These are phyloP conservation scores for Didymella pinodella DNA, from an alignment of 2,329 filamentous ascomycete species.

Conservation along the genomic window DNA sequence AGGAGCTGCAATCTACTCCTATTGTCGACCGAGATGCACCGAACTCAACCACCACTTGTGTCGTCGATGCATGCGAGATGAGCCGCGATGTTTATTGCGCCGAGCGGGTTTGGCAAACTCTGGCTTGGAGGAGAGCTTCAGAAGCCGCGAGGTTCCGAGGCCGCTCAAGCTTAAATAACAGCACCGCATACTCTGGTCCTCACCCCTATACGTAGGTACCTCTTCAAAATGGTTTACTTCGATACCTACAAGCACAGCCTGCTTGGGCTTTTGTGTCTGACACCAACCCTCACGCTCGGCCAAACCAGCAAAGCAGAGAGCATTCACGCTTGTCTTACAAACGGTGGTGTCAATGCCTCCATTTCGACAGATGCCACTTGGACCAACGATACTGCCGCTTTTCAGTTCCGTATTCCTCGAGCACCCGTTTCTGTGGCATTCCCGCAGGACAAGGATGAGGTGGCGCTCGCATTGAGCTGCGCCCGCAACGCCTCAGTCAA, in stretches of 20 bases:
- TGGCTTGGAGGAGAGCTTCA: neutral
- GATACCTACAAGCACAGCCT: slow-evolving; percentile 11
- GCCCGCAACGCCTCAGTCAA: slow-evolving; percentile 25
- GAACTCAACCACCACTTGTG: neutral
- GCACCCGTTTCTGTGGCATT: slow-evolving; percentile 21
- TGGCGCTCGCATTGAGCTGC: slow-evolving; percentile 20
- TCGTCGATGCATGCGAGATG: neutral
- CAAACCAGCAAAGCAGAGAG: slow-evolving; percentile 13
- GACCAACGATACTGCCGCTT: slow-evolving; percentile 22
- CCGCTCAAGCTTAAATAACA: neutral
- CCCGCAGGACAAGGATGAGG: slow-evolving; percentile 15
- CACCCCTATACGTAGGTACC: neutral
- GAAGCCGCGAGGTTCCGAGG: neutral
- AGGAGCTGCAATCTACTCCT: neutral
- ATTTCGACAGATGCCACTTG: slow-evolving; percentile 21
- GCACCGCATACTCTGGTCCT: neutral
- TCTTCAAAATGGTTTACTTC: slow-evolving; percentile 1
- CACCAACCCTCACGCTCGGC: slow-evolving; percentile 8
- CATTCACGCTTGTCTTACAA: slow-evolving; percentile 15
- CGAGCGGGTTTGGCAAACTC: neutral
- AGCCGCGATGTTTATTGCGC: slow-evolving; percentile 9
- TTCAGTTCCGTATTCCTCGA: slow-evolving; percentile 22
- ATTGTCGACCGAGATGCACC: slow-evolving; percentile 5
- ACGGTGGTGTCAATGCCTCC: slow-evolving; percentile 12
- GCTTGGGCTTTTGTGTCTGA: slow-evolving; percentile 9